Percentiles rank a stretch among this genome's conserved stretches.
Conservation (phyloP, 106 monocot genomes). For the Dioscorea zingiberensis region DNA sequence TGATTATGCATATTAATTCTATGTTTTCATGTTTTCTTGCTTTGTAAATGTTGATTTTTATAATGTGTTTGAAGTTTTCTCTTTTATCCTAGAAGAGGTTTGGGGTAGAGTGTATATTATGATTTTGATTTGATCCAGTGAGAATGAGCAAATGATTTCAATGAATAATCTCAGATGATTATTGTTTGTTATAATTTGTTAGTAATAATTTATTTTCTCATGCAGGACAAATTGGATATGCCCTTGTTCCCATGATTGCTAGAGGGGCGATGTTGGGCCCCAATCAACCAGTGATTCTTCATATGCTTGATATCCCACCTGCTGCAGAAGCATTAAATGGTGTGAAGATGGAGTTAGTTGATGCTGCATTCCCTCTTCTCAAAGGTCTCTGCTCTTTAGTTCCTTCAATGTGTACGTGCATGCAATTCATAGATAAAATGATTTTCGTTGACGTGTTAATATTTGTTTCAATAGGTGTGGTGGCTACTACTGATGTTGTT, state of each 20-base stretch:
- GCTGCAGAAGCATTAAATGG: slow-evolving; percentile 39
- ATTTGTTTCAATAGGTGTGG: slow-evolving; percentile 37
- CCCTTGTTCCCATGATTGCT: slow-evolving; percentile 68
- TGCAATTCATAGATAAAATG: neutral
- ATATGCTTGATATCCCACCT: slow-evolving; percentile 58
- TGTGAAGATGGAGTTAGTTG: slow-evolving; percentile 67
- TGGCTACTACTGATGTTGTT: slow-evolving; percentile 61
- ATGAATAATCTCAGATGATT: no score
- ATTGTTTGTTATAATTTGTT: no score
- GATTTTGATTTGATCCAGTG: no score
- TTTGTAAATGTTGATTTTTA: no score
- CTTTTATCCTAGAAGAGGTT: no score
- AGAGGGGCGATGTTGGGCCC: slow-evolving; percentile 63
- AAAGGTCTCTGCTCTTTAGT: slow-evolving; percentile 31
- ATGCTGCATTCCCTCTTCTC: slow-evolving; percentile 64
- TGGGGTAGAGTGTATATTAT: no score
- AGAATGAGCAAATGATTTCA: no score
- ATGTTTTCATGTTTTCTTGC: no score
- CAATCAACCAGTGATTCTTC: slow-evolving; percentile 59
- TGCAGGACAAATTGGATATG: slow-evolving; percentile 74
- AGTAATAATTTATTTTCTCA: no score
- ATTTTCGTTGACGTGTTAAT: neutral
- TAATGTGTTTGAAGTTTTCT: no score
- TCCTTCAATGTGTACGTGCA: no score
- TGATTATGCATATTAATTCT: neutral